These are phyloP conservation scores for Suillus variegatus DNA, from an alignment of 768 basidiomycete species.

Conservation along the genomic window DNA sequence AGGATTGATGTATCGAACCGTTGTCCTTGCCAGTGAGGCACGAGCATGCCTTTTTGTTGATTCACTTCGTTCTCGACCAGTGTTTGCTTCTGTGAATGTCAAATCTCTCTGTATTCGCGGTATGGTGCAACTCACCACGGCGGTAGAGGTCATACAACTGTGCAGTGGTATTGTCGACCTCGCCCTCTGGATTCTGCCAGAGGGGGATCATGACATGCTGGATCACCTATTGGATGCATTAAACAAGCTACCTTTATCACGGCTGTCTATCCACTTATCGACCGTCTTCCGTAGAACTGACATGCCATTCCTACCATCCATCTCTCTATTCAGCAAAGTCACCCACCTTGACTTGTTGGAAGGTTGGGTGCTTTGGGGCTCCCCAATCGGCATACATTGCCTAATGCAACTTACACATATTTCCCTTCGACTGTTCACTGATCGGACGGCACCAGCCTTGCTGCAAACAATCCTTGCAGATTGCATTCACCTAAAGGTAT, in stretches of 20 bases:
- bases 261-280: not conserved
- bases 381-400: not conserved
- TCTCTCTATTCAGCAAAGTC: not conserved
- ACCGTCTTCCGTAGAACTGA: not conserved
- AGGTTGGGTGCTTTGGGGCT: constrained; percentile 7
- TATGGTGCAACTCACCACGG: not conserved
- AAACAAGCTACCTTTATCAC: not conserved
- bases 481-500: not conserved
- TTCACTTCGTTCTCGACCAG: too few species aligned
- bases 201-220: not conserved
- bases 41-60: too few species aligned
- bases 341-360: constrained; percentile 5
- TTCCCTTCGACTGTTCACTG: not conserved
- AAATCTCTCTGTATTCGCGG: not conserved
- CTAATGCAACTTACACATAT: not conserved
- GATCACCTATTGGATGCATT: not conserved
- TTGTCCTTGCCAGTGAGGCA: not conserved
- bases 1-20: not conserved
- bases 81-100: not conserved
- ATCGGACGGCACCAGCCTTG: not conserved
- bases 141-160: not conserved
- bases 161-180: not conserved
- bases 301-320: not conserved
- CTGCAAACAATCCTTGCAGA: not conserved
- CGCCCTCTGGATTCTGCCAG: constrained; percentile 5